Evolutionary conservation across 2,329 filamentous ascomycete genomes (phyloP).

Genomic region (Talaromyces funiculosus): DNA sequence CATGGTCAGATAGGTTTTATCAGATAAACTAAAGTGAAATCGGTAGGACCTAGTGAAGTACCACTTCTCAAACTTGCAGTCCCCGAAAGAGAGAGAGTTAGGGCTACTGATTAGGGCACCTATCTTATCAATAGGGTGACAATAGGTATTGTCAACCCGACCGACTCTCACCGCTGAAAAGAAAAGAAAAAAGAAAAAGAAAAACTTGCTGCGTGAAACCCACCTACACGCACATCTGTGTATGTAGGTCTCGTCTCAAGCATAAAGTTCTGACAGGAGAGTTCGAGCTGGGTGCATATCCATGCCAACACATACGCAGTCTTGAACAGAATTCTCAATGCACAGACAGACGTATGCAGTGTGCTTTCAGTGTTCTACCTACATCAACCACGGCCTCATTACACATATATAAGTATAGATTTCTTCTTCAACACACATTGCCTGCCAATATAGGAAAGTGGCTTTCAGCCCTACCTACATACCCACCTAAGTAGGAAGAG

Average conservation of each 20-base stretch:
- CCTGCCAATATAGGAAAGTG: neutral
- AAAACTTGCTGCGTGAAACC: neutral
- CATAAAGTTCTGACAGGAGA: neutral
- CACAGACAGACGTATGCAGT: no score
- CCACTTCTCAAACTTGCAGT: neutral
- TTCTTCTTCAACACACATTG: no score
- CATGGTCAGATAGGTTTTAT: no score
- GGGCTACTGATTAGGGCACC: conserved; percentile 3
- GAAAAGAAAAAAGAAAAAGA: no score
- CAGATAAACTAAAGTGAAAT: no score
- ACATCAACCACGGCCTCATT: no score
- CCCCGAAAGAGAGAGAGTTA: neutral
- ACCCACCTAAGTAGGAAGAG: neutral
- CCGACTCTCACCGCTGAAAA: neutral
- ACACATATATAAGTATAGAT: neutral
- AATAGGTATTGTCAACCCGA: neutral
- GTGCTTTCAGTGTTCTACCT: no score
- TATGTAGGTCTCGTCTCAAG: no score
- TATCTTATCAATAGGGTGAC: neutral
- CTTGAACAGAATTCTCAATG: neutral
- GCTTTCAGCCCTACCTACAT: neutral
- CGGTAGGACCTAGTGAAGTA: no score
- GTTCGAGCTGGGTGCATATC: neutral
- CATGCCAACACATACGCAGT: neutral
- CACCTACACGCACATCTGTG: neutral